phyloP scores from a whole-genome alignment of 148 eudicot genomes.

The Vaccinium myrtillus region DNA sequence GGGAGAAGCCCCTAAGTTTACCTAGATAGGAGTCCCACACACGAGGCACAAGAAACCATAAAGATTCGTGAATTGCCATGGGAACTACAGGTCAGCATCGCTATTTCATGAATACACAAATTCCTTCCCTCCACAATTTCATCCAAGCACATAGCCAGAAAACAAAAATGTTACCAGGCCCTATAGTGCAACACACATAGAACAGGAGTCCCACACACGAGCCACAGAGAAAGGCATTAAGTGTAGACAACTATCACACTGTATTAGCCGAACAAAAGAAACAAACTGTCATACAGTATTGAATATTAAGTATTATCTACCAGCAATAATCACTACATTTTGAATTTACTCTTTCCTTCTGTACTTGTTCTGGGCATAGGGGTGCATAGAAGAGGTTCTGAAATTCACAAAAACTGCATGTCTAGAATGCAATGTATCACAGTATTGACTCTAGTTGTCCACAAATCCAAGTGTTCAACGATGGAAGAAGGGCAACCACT shows the following conservation, averaged over 20 bases:
- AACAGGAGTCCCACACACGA: neutral
- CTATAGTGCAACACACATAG: neutral
- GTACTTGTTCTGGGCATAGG: slow-evolving; percentile 19
- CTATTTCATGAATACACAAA: neutral
- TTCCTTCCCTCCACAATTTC: neutral
- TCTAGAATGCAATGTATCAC: neutral
- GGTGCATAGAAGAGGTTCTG: neutral
- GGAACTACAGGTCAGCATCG: neutral
- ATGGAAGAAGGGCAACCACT: too few species aligned
- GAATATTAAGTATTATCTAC: neutral
- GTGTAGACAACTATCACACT: neutral
- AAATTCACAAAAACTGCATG: neutral
- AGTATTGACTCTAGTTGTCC: neutral
- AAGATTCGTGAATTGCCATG: neutral
- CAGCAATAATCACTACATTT: neutral
- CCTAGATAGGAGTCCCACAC: neutral
- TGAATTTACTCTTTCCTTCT: neutral
- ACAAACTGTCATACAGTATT: too few species aligned
- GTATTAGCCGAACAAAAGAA: too few species aligned
- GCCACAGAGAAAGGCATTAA: neutral
- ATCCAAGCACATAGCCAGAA: neutral
- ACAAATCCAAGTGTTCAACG: neutral
- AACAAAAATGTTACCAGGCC: neutral
- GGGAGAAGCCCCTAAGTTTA: neutral
- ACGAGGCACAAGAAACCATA: neutral